Percentiles rank a stretch among this genome's conserved stretches.
These are phyloP conservation scores for Pleurotus citrinopileatus DNA, from an alignment of 768 basidiomycete genomes.

Conservation along the genomic window DNA sequence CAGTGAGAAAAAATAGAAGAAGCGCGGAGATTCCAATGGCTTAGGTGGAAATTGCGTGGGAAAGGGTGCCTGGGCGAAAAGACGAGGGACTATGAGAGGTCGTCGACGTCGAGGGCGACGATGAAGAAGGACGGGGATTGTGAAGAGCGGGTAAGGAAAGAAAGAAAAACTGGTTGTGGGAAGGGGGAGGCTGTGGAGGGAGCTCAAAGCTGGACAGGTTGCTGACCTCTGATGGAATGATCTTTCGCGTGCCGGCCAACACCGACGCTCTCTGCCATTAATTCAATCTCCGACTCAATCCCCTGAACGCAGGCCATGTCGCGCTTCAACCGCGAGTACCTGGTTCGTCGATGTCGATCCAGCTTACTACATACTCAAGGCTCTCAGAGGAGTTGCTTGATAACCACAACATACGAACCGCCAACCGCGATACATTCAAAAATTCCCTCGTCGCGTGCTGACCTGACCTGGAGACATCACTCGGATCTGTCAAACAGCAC, in stretches of 20 bases:
- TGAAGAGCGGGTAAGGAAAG: constrained; percentile 20
- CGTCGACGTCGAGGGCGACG: constrained; percentile 10
- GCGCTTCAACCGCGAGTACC: constrained; percentile 13
- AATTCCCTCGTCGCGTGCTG: background rate
- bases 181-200: constrained; percentile 23
- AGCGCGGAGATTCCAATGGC: constrained; percentile 7
- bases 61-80: constrained; percentile 6
- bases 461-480: constrained; percentile 1
- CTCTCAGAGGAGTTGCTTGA: no score
- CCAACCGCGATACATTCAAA: no score
- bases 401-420: no score
- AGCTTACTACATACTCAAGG: no score
- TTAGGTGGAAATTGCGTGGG: constrained; percentile 10
- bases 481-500: constrained; percentile 5
- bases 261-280: constrained; percentile 4
- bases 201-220: constrained; percentile 18
- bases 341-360: background rate
- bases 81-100: background rate
- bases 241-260: constrained; percentile 19
- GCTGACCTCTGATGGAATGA: constrained; percentile 23
- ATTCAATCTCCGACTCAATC: constrained; percentile 16
- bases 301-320: background rate
- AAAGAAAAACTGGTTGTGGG: constrained; percentile 19
- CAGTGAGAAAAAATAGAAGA: constrained; percentile 12
- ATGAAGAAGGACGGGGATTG: constrained; percentile 17